Evolutionary conservation across 208 protist genomes (phyloP).

Genomic region (Kentomonas sorsogonicus): DNA sequence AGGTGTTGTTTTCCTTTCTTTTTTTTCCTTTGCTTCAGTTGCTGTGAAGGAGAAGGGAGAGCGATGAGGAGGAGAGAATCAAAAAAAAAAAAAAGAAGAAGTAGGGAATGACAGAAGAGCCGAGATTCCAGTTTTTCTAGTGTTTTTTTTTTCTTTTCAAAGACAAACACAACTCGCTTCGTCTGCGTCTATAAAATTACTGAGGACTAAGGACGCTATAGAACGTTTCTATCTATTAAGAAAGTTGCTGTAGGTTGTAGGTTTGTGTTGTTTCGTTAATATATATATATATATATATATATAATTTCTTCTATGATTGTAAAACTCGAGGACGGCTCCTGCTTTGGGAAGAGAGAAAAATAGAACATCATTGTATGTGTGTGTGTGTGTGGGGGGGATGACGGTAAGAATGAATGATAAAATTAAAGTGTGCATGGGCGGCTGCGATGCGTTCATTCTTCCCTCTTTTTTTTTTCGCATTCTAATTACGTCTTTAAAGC

Average conservation of each 20-base stretch:
- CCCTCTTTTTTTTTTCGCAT: not conserved
- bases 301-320: slow-evolving; percentile 4
- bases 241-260: not conserved
- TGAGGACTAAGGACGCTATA: not conserved
- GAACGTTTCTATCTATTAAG: not conserved
- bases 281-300: slow-evolving; percentile 12
- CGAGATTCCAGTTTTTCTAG: not conserved
- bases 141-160: not conserved
- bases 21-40: no score
- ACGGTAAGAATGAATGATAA: slow-evolving; percentile 8
- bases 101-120: not conserved
- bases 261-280: slow-evolving; percentile 2
- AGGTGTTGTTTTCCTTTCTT: no score
- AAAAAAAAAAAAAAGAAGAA: not conserved
- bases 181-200: not conserved
- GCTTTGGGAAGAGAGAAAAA: not conserved
- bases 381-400: slow-evolving; percentile 4
- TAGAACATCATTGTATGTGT: not conserved
- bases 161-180: not conserved
- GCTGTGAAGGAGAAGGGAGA: no score
- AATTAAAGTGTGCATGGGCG: not conserved
- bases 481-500: slow-evolving; percentile 3
- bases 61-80: no score
- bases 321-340: not conserved
- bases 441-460: not conserved